Evolutionary conservation across 169 alveolate species (phyloP).

Genomic region (Plasmodium knowlesi): DNA sequence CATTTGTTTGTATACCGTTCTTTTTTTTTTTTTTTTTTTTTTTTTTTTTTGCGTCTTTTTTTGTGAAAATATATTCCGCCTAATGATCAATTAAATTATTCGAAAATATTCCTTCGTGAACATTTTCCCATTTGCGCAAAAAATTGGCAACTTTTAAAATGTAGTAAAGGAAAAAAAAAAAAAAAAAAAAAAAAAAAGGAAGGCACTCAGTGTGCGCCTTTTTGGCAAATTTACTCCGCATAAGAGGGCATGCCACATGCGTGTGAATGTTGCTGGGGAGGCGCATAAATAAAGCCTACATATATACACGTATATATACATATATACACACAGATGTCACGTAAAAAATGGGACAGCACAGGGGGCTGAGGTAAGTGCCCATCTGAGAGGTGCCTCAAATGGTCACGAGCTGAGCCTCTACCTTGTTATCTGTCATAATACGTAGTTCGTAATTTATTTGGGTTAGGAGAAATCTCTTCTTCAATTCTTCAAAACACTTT

Average conservation of each 20-base stretch:
- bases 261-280: neutral
- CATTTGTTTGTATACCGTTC: neutral
- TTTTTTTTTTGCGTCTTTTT: neutral
- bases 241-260: neutral
- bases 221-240: neutral
- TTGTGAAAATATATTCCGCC: neutral
- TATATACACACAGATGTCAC: neutral
- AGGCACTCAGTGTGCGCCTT: neutral
- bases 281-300: neutral
- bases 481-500: constrained; percentile 90
- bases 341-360: neutral
- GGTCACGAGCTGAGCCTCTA: constrained; percentile 77
- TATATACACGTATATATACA: neutral
- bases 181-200: neutral
- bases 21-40: neutral
- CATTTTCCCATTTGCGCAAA: neutral
- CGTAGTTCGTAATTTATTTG: constrained; percentile 85
- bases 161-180: neutral
- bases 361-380: neutral
- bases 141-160: neutral
- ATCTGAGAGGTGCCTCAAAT: neutral
- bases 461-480: constrained; percentile 89
- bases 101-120: neutral
- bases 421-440: constrained; percentile 79
- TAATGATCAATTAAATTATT: neutral